A percentile compares a stretch with the other conserved stretches of the same genome.
Evolutionary conservation across 140 eudicot species (phyloP).

Genomic region (Cichorium intybus): DNA sequence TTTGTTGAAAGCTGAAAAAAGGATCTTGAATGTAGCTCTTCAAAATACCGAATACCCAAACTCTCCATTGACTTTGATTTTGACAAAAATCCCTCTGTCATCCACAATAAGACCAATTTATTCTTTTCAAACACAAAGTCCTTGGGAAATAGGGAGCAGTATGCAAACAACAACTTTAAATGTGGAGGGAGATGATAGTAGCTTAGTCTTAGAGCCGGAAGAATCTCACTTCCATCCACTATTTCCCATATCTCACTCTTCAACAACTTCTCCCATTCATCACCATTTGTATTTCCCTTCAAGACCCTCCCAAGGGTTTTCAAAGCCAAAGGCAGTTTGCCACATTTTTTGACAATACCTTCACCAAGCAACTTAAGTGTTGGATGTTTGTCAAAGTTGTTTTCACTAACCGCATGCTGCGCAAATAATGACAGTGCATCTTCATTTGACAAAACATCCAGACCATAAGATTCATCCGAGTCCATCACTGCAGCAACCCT

Average conservation of each 20-base stretch:
- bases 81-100: too few relatives aligned
- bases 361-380: not conserved
- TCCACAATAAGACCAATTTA: too few relatives aligned
- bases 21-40: too few relatives aligned
- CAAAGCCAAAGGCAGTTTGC: not conserved
- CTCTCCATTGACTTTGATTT: too few relatives aligned
- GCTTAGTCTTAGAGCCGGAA: slow-evolving; percentile 27
- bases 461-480: not conserved
- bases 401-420: not conserved
- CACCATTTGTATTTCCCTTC: not conserved
- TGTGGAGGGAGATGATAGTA: slow-evolving; percentile 25
- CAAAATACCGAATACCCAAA: too few relatives aligned
- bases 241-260: not conserved
- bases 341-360: not conserved
- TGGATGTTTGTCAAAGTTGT: not conserved
- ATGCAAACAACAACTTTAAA: slow-evolving; percentile 30
- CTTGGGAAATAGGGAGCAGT: slow-evolving; percentile 26
- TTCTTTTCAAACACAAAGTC: not conserved
- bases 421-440: not conserved
- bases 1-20: too few relatives aligned
- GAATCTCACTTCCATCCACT: not conserved
- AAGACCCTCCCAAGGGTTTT: not conserved
- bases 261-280: not conserved
- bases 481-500: not conserved
- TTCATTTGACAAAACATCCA: not conserved